Evolutionary conservation across 2,329 filamentous ascomycete species (phyloP), one percentile per base, ranked within the genome.

Genomic region (Fusarium sp.): DNA sequence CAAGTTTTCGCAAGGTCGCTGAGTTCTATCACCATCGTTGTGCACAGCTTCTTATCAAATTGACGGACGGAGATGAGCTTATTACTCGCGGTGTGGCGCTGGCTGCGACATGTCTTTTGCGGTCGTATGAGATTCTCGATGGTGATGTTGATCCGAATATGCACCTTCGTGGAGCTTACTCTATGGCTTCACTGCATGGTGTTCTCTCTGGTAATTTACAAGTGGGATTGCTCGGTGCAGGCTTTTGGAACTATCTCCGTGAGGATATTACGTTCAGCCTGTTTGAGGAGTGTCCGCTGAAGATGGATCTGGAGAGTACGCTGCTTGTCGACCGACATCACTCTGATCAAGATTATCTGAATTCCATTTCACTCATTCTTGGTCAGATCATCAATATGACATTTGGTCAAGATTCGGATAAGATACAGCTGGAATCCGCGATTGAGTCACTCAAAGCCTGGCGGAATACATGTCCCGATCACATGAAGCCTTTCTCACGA

Each of bases 251-350:
- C 59, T 84, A 84, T 52, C 76, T 85, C 0, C 78, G 83, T 1
- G 82, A 85, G 68, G 82, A 85, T 36, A 84, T 85, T n/a, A 85
- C 83, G 0, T 82, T 84, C n/a, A 82, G 82, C n/a, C 68, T 85
- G 1, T 83, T 82, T 39, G 75, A 80, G 36, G 69, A 74, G 7
- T 80, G 79, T 21, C 75, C 76, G 0, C 65, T 83, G 1, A 83
- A 82, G 62, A 82, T 83, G 54, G 73, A 80, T 19, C 51, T 81
- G 14, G 45, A 73, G 14, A 39, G 60, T 23, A 63, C 76, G 10
- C 60, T 55, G 2, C 46, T 71, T 6, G 28, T 59, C 1, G 59
- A 62, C 0, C 77, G 21, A 0, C 63, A 71, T 24, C 30, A 42
- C 6, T 66, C 63, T 15, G 70, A 67, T 11, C 60, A 73, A 9